Percentiles rank a stretch among this genome's conserved stretches.
These are phyloP conservation scores for Globisporangium spinosum DNA, from an alignment of 352 stramenopile species.

Conservation along the genomic window DNA sequence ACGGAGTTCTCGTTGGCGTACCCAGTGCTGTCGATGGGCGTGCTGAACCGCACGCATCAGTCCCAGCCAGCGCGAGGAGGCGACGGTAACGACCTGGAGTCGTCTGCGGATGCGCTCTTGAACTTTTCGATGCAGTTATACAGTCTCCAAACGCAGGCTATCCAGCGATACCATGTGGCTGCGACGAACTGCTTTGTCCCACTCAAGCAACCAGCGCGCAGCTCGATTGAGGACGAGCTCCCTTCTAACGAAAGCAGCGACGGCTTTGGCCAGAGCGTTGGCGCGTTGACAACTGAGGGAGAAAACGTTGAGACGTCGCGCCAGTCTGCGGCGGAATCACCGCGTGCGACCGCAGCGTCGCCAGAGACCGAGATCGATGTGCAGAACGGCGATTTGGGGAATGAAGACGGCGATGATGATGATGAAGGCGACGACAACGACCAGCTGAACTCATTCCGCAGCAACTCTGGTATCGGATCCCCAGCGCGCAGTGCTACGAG, in stretches of 20 bases:
- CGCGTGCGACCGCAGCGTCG: slow-evolving; percentile 41
- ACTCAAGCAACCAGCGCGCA: slow-evolving; percentile 18
- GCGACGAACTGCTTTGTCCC: slow-evolving; percentile 60
- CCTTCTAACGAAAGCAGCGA: slow-evolving; percentile 26
- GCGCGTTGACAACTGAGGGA: slow-evolving; percentile 66
- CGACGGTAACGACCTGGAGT: slow-evolving; percentile 25
- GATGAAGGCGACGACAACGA: background rate
- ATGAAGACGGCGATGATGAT: slow-evolving; percentile 30
- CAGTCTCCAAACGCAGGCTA: slow-evolving; percentile 77
- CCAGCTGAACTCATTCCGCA: slow-evolving; percentile 6
- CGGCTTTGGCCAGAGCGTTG: slow-evolving; percentile 59
- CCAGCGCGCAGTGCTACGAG: slow-evolving; percentile 23
- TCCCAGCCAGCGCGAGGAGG: slow-evolving; percentile 34
- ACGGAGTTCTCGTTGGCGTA: slow-evolving; percentile 79
- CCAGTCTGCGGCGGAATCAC: slow-evolving; percentile 64
- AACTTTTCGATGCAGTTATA: slow-evolving; percentile 81
- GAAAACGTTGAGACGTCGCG: slow-evolving; percentile 54
- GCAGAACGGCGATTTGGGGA: slow-evolving; percentile 27
- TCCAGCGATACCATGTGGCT: slow-evolving; percentile 77
- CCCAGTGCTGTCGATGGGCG: slow-evolving; percentile 68
- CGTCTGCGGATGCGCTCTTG: slow-evolving; percentile 20
- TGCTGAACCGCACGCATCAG: slow-evolving; percentile 48
- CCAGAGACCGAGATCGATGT: slow-evolving; percentile 70
- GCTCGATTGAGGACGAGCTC: slow-evolving; percentile 43
- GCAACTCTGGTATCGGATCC: slow-evolving; percentile 9